Evolutionary conservation across 148 eudicot species (phyloP), one percentile per base, ranked within the genome.

Genomic region (Rhododendron griersonianum): DNA sequence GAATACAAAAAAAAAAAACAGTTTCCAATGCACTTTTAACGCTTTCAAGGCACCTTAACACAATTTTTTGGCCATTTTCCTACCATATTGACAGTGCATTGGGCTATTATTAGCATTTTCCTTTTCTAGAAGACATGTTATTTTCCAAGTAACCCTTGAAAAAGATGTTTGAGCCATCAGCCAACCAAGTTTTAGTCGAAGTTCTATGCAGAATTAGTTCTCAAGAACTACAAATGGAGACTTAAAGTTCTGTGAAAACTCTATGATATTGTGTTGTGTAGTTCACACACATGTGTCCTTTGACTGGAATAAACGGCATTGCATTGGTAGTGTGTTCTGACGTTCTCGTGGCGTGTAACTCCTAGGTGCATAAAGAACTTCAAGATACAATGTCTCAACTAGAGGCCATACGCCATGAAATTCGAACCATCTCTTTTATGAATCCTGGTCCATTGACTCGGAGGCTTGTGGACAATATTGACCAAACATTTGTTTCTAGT

Each of bases 401-500:
- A 86, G 98, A 97, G 77, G 98, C 99, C 57, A 94, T 97, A 79
- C 98, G 98, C 45, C 91, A 95, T 90, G 98, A 94, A 90, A 89
- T 95, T 78, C 94, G 95, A 80, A 89, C 93, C 48, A 61, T 93
- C 67, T 95, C 98, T 77, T 89, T 94, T 85, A 90, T 97, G 93
- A 95, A 95, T 89, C 96, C 98, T 85, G 95, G 98, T 83, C 94
- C 95, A 71, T 7, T 94, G 90, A 91, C 95, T 65, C 93, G 91
- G 82, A 92, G 93, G 86, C 85, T 97, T 76, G 95, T 92, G 87
- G 94, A 94, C 89, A 92, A 90, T 84, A 57, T 91, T 80, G 92
- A 81, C 47, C 89, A 90, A 53, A 79, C 88, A 76, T 76, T 79
- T 30, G 84, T 84, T 30, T 35, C 87, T 8, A 84, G 81, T 86